These are phyloP conservation scores for Houttuynia cordata DNA, from an alignment of 164 flowering plant species.

Conservation along the genomic window DNA sequence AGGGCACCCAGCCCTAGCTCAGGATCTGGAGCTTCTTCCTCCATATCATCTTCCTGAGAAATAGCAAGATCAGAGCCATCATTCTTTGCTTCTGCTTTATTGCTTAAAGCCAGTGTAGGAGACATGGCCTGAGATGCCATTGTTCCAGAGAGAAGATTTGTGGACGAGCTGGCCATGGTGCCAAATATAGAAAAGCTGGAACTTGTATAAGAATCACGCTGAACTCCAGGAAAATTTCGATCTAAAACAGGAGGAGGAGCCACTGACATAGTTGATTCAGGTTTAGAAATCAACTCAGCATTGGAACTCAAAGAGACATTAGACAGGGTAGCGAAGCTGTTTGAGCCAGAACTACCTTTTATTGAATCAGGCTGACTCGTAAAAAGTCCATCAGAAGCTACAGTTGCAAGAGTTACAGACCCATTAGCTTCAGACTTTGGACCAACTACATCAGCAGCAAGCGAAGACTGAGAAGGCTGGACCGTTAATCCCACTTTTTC, in stretches of 20 bases:
- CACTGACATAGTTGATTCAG: constrained; percentile 6
- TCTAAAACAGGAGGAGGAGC: constrained; percentile 17
- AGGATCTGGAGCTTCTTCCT: constrained; percentile 85
- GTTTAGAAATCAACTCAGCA: not conserved
- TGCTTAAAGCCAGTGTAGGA: constrained; percentile 15
- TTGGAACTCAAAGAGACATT: not conserved
- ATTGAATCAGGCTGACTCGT: not conserved
- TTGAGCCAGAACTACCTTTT: not conserved
- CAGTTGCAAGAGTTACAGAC: constrained; percentile 13
- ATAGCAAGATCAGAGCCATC: constrained; percentile 25
- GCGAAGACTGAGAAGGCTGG: constrained; percentile 8
- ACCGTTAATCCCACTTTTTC: not conserved
- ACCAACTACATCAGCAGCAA: constrained; percentile 4
- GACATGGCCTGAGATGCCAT: constrained; percentile 11
- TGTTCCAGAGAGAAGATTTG: constrained; percentile 20
- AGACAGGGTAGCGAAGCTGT: not conserved
- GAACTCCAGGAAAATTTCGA: constrained; percentile 22
- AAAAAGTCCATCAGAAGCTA: constrained; percentile 9
- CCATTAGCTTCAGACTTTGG: constrained; percentile 1
- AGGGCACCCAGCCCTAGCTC: constrained; percentile 47
- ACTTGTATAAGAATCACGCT: constrained; percentile 10
- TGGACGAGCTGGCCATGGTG: constrained; percentile 5
- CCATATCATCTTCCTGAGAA: constrained; percentile 87
- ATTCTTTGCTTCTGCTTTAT: constrained; percentile 16
- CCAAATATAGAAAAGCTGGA: constrained; percentile 7